Conservation (phyloP, 108 stramenopile species). For the Pseudonitzschia delicatissima region DNA sequence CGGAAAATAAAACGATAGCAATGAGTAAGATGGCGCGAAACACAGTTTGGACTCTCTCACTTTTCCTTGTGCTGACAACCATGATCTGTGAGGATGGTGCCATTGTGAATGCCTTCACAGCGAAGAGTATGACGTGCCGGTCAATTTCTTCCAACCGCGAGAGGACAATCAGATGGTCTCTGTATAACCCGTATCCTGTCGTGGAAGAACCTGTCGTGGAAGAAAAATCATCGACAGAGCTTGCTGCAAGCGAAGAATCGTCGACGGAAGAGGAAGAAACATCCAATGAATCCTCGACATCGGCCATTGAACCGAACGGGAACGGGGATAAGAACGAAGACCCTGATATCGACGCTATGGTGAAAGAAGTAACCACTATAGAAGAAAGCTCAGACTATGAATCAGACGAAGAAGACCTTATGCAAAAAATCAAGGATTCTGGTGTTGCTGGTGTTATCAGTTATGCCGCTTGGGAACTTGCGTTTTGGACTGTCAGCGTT, state of each 20-base stretch:
- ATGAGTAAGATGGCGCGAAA: background rate
- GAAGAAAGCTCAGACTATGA: background rate
- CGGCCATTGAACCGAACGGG: background rate
- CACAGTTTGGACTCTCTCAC: background rate
- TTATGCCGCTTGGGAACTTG: constrained; percentile 78
- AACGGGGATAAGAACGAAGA: background rate
- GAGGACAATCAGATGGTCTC: background rate
- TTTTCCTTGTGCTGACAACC: background rate
- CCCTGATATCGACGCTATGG: background rate
- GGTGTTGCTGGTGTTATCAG: constrained; percentile 74
- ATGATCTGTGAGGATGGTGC: background rate
- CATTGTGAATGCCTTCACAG: background rate
- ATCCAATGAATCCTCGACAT: background rate
- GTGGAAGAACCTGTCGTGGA: too few relatives aligned
- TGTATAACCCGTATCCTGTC: background rate
- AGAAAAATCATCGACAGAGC: too few relatives aligned
- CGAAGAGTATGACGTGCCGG: background rate
- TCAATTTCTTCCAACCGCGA: background rate
- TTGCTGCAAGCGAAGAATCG: too few relatives aligned
- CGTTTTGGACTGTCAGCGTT: constrained; percentile 74
- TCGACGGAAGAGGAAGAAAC: background rate
- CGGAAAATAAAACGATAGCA: too few relatives aligned
- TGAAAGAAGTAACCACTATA: background rate
- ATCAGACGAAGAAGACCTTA: constrained; percentile 30
- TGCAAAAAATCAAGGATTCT: constrained; percentile 73